phyloP scores from a whole-genome alignment of 106 monocot species.

The Gastrodia elata region DNA sequence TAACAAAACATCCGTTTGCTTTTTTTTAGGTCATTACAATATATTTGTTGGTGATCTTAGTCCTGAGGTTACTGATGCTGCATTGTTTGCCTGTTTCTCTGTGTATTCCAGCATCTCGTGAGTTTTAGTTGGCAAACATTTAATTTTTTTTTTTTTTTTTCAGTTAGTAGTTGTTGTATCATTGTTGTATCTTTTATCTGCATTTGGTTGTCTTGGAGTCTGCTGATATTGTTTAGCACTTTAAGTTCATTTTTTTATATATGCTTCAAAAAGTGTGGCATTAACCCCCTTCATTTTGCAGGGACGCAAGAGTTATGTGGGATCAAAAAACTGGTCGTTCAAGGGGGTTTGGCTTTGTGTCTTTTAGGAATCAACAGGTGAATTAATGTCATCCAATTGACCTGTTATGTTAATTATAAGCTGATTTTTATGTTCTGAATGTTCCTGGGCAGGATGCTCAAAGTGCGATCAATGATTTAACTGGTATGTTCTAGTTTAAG shows the following conservation, averaged over 20 bases:
- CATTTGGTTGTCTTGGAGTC: not conserved
- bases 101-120: conserved; percentile 75
- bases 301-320: conserved; percentile 98
- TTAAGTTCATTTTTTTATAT: not conserved
- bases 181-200: not conserved
- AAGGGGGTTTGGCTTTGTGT: conserved; percentile 95
- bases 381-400: not conserved
- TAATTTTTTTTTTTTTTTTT: not conserved
- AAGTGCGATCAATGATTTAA: conserved; percentile 92
- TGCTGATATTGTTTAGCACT: not conserved
- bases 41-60: conserved; percentile 91
- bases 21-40: conserved; percentile 41
- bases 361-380: conserved; percentile 88
- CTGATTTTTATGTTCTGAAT: not conserved
- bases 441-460: conserved; percentile 77
- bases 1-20: not conserved
- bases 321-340: conserved; percentile 94
- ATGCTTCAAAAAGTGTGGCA: not conserved
- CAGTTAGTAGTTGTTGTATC: not conserved
- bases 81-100: conserved; percentile 69
- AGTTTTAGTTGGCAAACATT: conserved; percentile 10
- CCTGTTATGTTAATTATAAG: not conserved
- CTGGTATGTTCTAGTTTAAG: conserved; percentile 26
- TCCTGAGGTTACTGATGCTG: conserved; percentile 74
- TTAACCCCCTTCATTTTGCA: conserved; percentile 15